Evolutionary conservation across 352 stramenopile genomes (phyloP).

Genomic region (Blastocystis sp.): DNA sequence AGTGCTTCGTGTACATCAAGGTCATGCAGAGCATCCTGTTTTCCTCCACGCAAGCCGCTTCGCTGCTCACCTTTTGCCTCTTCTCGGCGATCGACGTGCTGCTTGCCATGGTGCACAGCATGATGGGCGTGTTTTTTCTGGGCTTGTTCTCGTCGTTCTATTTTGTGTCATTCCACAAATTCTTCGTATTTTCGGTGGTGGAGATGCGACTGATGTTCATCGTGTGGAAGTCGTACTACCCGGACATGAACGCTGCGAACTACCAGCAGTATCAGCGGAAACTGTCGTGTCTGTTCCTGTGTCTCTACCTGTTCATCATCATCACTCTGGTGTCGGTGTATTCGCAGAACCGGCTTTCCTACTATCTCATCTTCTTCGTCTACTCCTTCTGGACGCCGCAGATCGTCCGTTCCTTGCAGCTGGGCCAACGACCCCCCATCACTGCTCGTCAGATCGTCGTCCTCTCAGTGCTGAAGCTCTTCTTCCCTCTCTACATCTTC

Average conservation of each 20-base stretch:
- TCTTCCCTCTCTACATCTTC: conserved; percentile 91
- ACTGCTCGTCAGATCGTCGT: conserved; percentile 78
- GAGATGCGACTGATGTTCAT: conserved; percentile 44
- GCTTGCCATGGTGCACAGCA: not conserved
- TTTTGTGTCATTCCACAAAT: not conserved
- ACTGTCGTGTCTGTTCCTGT: not conserved
- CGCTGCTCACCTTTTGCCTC: not conserved
- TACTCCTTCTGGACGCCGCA: conserved; percentile 98
- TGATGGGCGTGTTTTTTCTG: not conserved
- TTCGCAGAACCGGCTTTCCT: not conserved
- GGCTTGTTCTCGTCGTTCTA: conserved; percentile 17
- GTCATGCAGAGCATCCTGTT: not conserved
- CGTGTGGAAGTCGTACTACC: not conserved
- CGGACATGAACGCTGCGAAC: conserved; percentile 5
- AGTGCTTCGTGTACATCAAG: not conserved
- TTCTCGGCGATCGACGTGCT: conserved; percentile 14
- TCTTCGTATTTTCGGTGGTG: conserved; percentile 42
- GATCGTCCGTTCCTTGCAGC: conserved; percentile 81
- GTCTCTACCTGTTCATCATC: conserved; percentile 32
- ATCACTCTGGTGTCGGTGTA: not conserved
- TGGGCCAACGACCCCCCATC: not conserved
- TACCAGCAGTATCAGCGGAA: not conserved
- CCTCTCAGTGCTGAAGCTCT: conserved; percentile 83
- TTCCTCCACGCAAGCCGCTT: not conserved
- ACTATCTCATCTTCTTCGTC: conserved; percentile 81